Evolutionary conservation across 2,329 filamentous ascomycete genomes (phyloP).

Genomic region (Monilinia aucupariae): DNA sequence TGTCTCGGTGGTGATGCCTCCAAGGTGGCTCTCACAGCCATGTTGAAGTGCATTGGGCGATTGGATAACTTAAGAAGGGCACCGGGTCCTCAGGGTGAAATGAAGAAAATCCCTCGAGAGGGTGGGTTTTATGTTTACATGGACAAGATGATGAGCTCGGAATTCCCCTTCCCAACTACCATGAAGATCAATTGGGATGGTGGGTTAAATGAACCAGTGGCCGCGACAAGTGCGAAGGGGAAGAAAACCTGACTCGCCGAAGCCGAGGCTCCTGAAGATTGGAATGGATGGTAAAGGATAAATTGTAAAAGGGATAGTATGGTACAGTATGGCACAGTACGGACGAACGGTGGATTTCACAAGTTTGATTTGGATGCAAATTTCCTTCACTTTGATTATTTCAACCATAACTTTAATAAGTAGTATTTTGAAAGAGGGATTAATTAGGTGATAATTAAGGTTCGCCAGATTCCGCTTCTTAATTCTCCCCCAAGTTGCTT

Average conservation of each 20-base stretch:
- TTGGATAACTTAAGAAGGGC: constrained; percentile 20
- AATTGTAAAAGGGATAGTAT: too few species aligned
- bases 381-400: background rate
- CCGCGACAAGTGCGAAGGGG: background rate
- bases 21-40: constrained; percentile 48
- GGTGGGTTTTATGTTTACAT: constrained; percentile 20
- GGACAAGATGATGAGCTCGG: constrained; percentile 43
- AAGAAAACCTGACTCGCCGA: background rate
- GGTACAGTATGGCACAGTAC: too few species aligned
- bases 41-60: constrained; percentile 34
- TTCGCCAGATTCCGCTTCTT: background rate
- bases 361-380: too few species aligned
- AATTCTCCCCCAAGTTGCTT: background rate
- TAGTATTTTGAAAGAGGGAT: background rate
- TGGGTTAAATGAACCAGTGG: constrained; percentile 14
- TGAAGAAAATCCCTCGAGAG: constrained; percentile 18
- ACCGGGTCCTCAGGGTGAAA: constrained; percentile 17
- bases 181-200: constrained; percentile 28
- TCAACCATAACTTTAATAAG: background rate
- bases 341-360: too few species aligned
- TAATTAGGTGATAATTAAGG: background rate
- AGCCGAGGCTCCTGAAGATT: background rate
- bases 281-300: background rate
- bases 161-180: constrained; percentile 43
- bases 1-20: constrained; percentile 53